Evolutionary conservation across 148 eudicot genomes (phyloP).

Genomic region (Agrostemma githago): DNA sequence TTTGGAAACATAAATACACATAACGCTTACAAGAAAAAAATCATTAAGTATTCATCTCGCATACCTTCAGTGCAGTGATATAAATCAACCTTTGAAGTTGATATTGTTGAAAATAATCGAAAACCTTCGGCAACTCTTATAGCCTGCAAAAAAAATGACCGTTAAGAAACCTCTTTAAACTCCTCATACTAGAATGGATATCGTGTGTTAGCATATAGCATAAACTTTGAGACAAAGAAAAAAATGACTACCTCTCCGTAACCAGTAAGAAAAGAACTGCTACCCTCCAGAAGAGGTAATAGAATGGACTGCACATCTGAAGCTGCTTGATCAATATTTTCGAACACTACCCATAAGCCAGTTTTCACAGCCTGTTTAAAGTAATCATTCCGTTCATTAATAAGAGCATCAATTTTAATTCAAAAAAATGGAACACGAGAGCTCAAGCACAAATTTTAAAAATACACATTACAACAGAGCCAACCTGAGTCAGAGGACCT

Average conservation of each 20-base stretch:
- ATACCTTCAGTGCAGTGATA: constrained; percentile 54
- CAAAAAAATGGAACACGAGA: constrained; percentile 8
- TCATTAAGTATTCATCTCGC: constrained; percentile 15
- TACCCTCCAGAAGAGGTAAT: constrained; percentile 89
- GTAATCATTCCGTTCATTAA: background rate
- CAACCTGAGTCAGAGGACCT: constrained; percentile 95
- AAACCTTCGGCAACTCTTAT: constrained; percentile 68
- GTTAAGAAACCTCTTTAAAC: background rate
- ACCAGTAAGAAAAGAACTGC: constrained; percentile 64
- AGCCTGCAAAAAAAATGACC: constrained; percentile 48
- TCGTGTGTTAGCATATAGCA: constrained; percentile 4
- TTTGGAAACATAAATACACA: background rate
- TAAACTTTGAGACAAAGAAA: constrained; percentile 6
- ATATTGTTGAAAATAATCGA: constrained; percentile 76
- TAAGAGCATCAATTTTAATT: background rate
- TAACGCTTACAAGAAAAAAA: background rate
- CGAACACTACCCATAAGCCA: constrained; percentile 94
- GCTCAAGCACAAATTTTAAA: background rate
- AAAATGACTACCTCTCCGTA: constrained; percentile 75
- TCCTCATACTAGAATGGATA: constrained; percentile 2
- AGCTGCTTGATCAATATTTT: constrained; percentile 93
- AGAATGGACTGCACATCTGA: constrained; percentile 80
- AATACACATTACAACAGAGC: background rate
- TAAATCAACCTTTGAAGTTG: constrained; percentile 57
- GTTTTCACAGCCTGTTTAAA: constrained; percentile 63